Base-by-base conservation (phyloP, 1,284 basidiomycete species). In the Peniophora sp. region DNA sequence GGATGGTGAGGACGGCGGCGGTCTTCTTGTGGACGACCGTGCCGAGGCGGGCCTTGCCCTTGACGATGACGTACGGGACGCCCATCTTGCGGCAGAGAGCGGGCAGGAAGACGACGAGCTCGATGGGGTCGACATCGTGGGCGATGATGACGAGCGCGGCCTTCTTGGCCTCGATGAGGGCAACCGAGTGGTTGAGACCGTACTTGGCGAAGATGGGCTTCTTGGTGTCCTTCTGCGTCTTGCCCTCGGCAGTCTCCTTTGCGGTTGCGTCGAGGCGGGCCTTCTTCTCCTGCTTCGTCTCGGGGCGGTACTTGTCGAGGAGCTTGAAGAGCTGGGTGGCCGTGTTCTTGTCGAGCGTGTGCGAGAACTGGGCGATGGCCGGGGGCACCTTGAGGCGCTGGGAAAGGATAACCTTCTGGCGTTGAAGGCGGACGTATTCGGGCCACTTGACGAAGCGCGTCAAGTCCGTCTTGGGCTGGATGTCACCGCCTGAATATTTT, bases 401-500 rank as follows among this genome's bases (percentile, higher is more conserved):
- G 83, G 92, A 78, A 59, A 99, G 89, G 75, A 99, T 97, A 65
- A 98, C 93, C 78, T 96, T 97, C 74, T 98, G 95, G 70, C 96
- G 88, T 72, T 99, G 96, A 55, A 98, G 89, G 67, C 93, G 92
- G 62, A 99, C 86, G 68, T 99, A 99, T 77, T 96, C 93, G 61
- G 96, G 96, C 96, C 96, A 99, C 76, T 97, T 98, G 75, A 98
- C 92, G 75, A 98, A 98, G 69, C 95, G 92, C 58, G 92, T 97
- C 59, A 98, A 75, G 75, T 99, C 96, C 55, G 81, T 83, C 69
- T 82, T 81, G 64, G 89, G 95, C 65, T 89, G 91, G 65, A 98
- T 83, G 74, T 97, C 92, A 76, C 96, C 92, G 66, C 95, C 94
- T 96, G 57, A 2, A 53, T 9, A 36, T 32, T 10, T 24, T 34